A percentile compares a stretch with the other conserved stretches of the same genome.
These are phyloP conservation scores for Akanthomyces lecanii DNA, from an alignment of 2,329 filamentous ascomycete species.

Conservation along the genomic window DNA sequence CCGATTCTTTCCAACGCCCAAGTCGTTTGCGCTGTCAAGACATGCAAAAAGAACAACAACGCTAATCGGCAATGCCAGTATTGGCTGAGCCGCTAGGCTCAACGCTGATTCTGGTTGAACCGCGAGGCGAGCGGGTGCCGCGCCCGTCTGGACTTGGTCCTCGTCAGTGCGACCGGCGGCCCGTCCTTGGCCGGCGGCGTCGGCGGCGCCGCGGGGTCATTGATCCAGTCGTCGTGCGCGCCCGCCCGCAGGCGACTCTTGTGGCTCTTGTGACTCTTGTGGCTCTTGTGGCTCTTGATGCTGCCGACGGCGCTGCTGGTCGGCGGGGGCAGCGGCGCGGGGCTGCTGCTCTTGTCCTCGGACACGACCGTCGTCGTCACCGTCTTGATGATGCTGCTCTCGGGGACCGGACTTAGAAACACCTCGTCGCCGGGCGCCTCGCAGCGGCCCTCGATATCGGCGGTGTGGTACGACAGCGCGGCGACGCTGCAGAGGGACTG, in stretches of 20 bases:
- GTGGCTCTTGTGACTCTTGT: background rate
- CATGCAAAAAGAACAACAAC: too few relatives aligned
- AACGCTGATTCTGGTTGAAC: conserved; percentile 1
- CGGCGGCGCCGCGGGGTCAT: background rate
- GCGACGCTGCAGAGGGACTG: background rate
- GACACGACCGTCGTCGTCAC: conserved; percentile 12
- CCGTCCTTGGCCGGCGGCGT: background rate
- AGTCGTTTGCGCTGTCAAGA: too few relatives aligned
- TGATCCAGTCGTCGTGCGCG: background rate
- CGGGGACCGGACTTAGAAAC: background rate
- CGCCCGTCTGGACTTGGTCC: background rate
- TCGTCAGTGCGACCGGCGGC: background rate
- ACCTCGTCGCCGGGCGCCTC: conserved; percentile 6
- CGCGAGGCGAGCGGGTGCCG: background rate
- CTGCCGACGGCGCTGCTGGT: background rate
- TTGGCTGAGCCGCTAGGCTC: background rate
- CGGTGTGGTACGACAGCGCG: background rate
- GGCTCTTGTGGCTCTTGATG: background rate
- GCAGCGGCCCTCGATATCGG: conserved; percentile 6
- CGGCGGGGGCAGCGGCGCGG: background rate
- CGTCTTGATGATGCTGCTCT: conserved; percentile 13
- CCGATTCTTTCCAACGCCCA: too few relatives aligned
- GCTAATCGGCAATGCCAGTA: background rate
- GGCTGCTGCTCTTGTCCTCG: background rate
- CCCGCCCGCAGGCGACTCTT: background rate